Percentiles rank a stretch among this genome's conserved stretches.
Conservation (phyloP, 1,284 basidiomycete genomes). For the Tilletia horrida region DNA sequence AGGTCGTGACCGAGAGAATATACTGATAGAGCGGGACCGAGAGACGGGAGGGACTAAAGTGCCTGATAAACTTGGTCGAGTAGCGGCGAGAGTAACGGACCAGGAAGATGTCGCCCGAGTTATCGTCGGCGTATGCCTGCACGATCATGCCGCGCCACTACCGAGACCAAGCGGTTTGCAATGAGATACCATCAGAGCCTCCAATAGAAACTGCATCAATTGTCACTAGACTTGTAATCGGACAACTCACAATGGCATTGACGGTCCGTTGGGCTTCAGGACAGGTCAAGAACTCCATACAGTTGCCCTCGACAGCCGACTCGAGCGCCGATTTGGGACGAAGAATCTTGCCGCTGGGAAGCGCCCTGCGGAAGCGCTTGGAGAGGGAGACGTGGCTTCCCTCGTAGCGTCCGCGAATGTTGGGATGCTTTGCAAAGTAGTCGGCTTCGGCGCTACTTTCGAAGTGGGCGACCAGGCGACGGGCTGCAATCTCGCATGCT, state of each 20-base stretch:
- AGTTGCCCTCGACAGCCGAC: conserved; percentile 33
- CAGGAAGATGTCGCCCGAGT: conserved; percentile 7
- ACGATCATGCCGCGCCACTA: conserved; percentile 13
- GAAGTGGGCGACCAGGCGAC: conserved; percentile 36
- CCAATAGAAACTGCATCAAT: no score
- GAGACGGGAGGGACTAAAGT: conserved; percentile 39
- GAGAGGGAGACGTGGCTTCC: conserved; percentile 32
- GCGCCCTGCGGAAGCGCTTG: conserved; percentile 37
- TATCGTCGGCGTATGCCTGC: conserved; percentile 10
- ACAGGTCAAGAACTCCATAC: conserved; percentile 10
- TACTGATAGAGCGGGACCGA: conserved; percentile 42
- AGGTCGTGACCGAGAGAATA: conserved; percentile 37
- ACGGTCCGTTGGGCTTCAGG: conserved; percentile 8
- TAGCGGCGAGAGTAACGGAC: conserved; percentile 9
- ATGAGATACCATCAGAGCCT: no score
- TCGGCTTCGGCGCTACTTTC: conserved; percentile 26
- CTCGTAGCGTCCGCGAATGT: conserved; percentile 13
- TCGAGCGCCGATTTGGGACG: conserved; percentile 41
- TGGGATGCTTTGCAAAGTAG: conserved; percentile 3
- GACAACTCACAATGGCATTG: conserved; percentile 10
- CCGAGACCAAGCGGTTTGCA: not conserved
- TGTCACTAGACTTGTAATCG: no score
- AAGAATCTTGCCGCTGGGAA: conserved; percentile 36
- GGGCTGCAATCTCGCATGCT: conserved; percentile 40
- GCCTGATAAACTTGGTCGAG: conserved; percentile 30